Conservation (phyloP, 2,329 filamentous ascomycete genomes). For the Xylaria sp. region DNA sequence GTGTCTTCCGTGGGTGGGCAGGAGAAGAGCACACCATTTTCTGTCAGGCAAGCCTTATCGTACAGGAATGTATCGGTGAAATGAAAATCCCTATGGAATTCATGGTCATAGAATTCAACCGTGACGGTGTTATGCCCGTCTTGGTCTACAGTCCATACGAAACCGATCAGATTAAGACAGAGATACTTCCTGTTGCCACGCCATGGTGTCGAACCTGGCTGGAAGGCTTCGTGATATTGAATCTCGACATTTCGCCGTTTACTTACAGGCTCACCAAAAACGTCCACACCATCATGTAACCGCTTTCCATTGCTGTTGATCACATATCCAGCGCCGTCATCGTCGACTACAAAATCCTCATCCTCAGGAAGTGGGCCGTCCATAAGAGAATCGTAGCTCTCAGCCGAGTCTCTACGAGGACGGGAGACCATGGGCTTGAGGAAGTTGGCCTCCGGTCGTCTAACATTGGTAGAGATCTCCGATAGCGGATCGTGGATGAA, state of each 20-base stretch:
- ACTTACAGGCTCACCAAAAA: slow-evolving; percentile 53
- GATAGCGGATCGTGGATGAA: slow-evolving; percentile 83
- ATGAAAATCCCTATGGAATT: slow-evolving; percentile 92
- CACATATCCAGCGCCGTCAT: slow-evolving; percentile 92
- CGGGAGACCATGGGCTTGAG: slow-evolving; percentile 62
- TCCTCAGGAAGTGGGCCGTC: slow-evolving; percentile 66
- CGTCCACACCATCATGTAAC: slow-evolving; percentile 63
- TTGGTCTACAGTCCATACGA: slow-evolving; percentile 97
- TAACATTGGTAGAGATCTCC: slow-evolving; percentile 74
- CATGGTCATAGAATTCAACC: slow-evolving; percentile 96
- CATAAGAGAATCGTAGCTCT: slow-evolving; percentile 86
- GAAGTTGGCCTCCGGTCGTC: slow-evolving; percentile 66
- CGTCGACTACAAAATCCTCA: slow-evolving; percentile 91
- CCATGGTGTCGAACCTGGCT: slow-evolving; percentile 96
- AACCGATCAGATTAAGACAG: slow-evolving; percentile 90
- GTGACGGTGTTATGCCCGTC: slow-evolving; percentile 93
- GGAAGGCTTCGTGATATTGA: slow-evolving; percentile 83
- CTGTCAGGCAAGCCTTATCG: slow-evolving; percentile 92
- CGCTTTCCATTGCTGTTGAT: slow-evolving; percentile 64
- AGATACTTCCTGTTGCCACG: slow-evolving; percentile 92
- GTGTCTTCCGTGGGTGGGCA: slow-evolving; percentile 74
- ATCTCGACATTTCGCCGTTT: slow-evolving; percentile 67
- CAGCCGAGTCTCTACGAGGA: slow-evolving; percentile 70
- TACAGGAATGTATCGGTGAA: slow-evolving; percentile 97
- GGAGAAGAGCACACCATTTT: slow-evolving; percentile 86